Conservation (phyloP, 2,329 filamentous ascomycete genomes). For the Allantophomopsis cytisporea region DNA sequence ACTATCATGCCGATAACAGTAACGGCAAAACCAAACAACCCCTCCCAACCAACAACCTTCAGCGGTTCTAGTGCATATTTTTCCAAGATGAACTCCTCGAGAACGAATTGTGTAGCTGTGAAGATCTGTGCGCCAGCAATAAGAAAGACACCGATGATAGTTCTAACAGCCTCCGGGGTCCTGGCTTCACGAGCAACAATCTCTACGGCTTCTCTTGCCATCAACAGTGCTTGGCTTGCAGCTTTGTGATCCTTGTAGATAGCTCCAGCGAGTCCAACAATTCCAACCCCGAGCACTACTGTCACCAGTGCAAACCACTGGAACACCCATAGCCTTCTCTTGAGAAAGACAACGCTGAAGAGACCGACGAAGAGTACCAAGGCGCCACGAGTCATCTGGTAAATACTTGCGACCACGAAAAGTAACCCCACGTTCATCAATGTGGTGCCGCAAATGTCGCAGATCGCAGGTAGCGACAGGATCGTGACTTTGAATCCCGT, state of each 20-base stretch:
- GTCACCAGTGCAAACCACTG: constrained; percentile 85
- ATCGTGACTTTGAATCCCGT: constrained; percentile 59
- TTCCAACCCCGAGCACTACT: constrained; percentile 74
- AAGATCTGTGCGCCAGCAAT: constrained; percentile 95
- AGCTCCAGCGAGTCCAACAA: constrained; percentile 82
- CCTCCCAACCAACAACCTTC: constrained; percentile 91
- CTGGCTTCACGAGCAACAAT: constrained; percentile 25
- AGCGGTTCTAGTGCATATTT: constrained; percentile 63
- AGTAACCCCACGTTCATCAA: constrained; percentile 94
- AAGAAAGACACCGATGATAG: constrained; percentile 71
- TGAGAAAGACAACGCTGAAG: constrained; percentile 86
- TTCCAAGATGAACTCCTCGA: constrained; percentile 87
- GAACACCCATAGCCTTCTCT: constrained; percentile 66
- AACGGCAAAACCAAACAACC: constrained; percentile 73
- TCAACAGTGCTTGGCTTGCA: constrained; percentile 19
- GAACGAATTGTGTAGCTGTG: constrained; percentile 88
- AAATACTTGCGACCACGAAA: constrained; percentile 90
- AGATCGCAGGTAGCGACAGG: constrained; percentile 75
- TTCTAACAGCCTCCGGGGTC: constrained; percentile 46
- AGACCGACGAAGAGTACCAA: constrained; percentile 91
- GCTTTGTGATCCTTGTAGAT: constrained; percentile 51
- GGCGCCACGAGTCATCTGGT: constrained; percentile 95
- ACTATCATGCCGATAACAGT: constrained; percentile 71
- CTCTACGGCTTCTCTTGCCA: constrained; percentile 25
- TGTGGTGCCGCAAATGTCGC: constrained; percentile 89